Evolutionary conservation across 768 basidiomycete species (phyloP).

Genomic region (Lyophyllum decastes): DNA sequence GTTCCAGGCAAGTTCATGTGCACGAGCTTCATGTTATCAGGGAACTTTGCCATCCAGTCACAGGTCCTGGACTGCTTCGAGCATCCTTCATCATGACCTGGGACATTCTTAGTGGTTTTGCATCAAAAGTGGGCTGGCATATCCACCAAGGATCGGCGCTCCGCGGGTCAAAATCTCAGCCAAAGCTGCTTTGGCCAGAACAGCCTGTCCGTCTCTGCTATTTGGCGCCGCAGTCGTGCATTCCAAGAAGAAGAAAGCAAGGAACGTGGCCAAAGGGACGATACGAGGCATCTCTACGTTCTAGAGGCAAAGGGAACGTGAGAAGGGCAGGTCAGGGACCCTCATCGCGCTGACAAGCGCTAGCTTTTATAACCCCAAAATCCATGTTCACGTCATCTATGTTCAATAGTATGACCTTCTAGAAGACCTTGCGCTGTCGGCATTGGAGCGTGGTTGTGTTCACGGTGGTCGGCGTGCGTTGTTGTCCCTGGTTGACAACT

Average conservation of each 20-base stretch:
- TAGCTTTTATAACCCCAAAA: background rate
- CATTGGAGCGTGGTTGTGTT: too few species aligned
- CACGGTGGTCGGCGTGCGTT: too few species aligned
- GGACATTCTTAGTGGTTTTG: background rate
- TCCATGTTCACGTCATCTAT: too few species aligned
- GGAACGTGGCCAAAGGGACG: background rate
- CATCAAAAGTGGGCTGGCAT: background rate
- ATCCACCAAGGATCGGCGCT: slow-evolving; percentile 32
- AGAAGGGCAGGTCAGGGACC: background rate
- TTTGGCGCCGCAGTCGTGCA: background rate
- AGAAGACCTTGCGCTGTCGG: too few species aligned
- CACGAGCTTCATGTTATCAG: slow-evolving; percentile 42
- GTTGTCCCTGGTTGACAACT: too few species aligned
- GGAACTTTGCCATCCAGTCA: slow-evolving; percentile 47
- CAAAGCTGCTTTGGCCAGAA: slow-evolving; percentile 25
- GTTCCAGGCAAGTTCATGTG: slow-evolving; percentile 56
- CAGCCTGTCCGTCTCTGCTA: slow-evolving; percentile 7
- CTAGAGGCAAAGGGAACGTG: background rate
- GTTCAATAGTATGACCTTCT: too few species aligned
- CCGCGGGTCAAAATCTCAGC: slow-evolving; percentile 29
- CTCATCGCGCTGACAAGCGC: background rate
- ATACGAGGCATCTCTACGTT: background rate
- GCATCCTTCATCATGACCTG: slow-evolving; percentile 38
- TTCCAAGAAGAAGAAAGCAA: background rate
- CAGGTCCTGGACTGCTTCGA: slow-evolving; percentile 33